These are phyloP conservation scores for Neonectria hederae DNA, from an alignment of 2,329 filamentous ascomycete genomes.

Conservation along the genomic window DNA sequence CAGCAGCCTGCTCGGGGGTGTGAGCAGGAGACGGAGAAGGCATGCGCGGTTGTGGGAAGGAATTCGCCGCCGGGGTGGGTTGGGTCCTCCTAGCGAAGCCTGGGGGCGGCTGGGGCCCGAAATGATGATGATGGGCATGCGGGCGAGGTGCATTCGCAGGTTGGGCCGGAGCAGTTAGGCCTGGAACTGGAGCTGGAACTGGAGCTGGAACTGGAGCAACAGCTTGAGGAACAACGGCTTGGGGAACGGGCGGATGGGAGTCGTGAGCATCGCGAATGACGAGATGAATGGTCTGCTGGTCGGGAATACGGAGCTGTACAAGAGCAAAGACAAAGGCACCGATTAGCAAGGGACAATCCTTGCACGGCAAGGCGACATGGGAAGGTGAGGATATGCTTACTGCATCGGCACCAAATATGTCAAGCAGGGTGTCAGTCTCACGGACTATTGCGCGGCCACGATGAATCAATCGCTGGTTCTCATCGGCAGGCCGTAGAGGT, in stretches of 20 bases:
- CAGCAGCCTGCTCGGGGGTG: constrained; percentile 43
- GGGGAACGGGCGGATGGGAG: constrained; percentile 37
- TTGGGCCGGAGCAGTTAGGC: constrained; percentile 37
- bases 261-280: constrained; percentile 57
- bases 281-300: constrained; percentile 63
- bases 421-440: constrained; percentile 64
- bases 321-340: neutral
- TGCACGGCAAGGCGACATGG: constrained; percentile 4
- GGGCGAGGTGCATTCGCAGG: constrained; percentile 36
- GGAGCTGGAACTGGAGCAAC: constrained; percentile 9
- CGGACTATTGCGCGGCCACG: constrained; percentile 64
- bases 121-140: constrained; percentile 28
- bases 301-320: constrained; percentile 53
- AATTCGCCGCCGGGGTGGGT: constrained; percentile 39
- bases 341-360: constrained; percentile 35
- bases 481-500: constrained; percentile 59
- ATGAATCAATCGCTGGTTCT: constrained; percentile 69
- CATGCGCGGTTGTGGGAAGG: constrained; percentile 43
- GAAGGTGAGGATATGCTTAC: constrained; percentile 49
- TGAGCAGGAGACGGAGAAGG: constrained; percentile 45
- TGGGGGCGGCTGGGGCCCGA: constrained; percentile 44
- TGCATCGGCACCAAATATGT: constrained; percentile 65
- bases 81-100: constrained; percentile 44
- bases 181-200: constrained; percentile 33
- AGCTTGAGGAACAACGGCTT: constrained; percentile 20